Base-by-base conservation (phyloP, 306 rosid species). In the Senna tora region DNA sequence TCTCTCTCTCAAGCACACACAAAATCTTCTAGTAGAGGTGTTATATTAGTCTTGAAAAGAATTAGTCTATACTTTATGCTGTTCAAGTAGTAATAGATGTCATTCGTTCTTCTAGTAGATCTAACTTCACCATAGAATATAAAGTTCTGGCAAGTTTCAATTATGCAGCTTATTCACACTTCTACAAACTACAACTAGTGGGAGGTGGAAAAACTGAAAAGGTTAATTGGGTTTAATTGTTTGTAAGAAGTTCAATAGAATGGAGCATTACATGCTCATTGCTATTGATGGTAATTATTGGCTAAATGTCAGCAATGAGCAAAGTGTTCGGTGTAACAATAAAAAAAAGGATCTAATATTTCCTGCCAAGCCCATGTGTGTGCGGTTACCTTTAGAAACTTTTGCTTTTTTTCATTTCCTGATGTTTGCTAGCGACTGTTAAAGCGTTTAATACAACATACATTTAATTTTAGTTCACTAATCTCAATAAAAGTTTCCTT, bases 191-290 rank as follows among this genome's bases (percentile, higher is more conserved):
- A 46, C n/a, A 59, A 34, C 15, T 47, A 73, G 42, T 51, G 49
- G 77, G 63, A 59, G n/a, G 56, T 34, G 67, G 64, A 45, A 43
- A 43, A 52, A 55, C 75, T 66, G 65, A 65, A 78, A 74, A 75
- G 65, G 75, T 47, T 19, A 15, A 62, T 56, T 15, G 67, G 54
- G 30, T 61, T 38, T 41, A 70, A 47, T 77, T 73, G 22, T 73
- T 32, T 69, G 43, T 57, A 4, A 21, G 47, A 66, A 30, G 63
- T 17, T 70, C 61, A 70, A 70, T 49, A 62, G 10, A 4, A 2
- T 10, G 16, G 67, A 17, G 68, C 19, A 10, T 5, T 20, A 20
- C 33, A 5, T 36, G 50, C n/a, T n/a, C n/a, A n/a, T n/a, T n/a
- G n/a, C 3, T 13, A 61, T 61, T 17, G 50, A 21, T 38, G 4